These are phyloP conservation scores for Aspergillus hortae DNA, from an alignment of 2,329 filamentous ascomycete species.

Conservation along the genomic window DNA sequence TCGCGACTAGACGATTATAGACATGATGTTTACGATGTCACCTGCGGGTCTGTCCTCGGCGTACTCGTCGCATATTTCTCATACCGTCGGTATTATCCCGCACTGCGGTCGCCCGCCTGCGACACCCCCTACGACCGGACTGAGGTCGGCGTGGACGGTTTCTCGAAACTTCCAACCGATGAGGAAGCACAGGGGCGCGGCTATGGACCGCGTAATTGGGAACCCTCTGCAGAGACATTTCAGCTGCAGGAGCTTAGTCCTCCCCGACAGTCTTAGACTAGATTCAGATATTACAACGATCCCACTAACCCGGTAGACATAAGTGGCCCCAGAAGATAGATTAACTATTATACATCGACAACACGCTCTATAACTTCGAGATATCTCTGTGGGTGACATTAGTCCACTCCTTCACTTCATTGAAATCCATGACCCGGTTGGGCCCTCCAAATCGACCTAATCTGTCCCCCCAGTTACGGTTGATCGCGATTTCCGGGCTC, in stretches of 20 bases:
- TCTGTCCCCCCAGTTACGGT: conserved; percentile 45
- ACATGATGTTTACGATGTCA: conserved; percentile 63
- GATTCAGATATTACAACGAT: no score
- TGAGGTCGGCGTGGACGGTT: conserved; percentile 23
- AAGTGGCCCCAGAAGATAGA: no score
- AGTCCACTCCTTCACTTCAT: conserved; percentile 42
- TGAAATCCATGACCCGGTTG: conserved; percentile 48
- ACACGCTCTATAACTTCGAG: conserved; percentile 12
- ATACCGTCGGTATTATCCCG: conserved; percentile 60
- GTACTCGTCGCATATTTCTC: conserved; percentile 54
- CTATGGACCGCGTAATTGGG: conserved; percentile 13
- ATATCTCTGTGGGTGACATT: conserved; percentile 15
- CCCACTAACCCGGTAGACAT: no score
- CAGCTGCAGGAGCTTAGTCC: conserved; percentile 20
- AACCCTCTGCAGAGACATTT: conserved; percentile 20
- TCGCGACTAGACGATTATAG: conserved; percentile 62
- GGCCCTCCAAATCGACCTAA: conserved; percentile 47
- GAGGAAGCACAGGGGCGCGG: conserved; percentile 30
- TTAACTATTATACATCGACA: background rate
- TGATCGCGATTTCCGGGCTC: conserved; percentile 48
- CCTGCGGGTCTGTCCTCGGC: conserved; percentile 53
- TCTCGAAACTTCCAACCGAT: conserved; percentile 26
- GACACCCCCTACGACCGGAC: conserved; percentile 47
- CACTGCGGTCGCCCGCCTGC: conserved; percentile 49
- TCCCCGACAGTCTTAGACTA: conserved; percentile 6